These are phyloP conservation scores for Gynochthodes officinalis DNA, from an alignment of 257 asterid species.

Conservation along the genomic window DNA sequence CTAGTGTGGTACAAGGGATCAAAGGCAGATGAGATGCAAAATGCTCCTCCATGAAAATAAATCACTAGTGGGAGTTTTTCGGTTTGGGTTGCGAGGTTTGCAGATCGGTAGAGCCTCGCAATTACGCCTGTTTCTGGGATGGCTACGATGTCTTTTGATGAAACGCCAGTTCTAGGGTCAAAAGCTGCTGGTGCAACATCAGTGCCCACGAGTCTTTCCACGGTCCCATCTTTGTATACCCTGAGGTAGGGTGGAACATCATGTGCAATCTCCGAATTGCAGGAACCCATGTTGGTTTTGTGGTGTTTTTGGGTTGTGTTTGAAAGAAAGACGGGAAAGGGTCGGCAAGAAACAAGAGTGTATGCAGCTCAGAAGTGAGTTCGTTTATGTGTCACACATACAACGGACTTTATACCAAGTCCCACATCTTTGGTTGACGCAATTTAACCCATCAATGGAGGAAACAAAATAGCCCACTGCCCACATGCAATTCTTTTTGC, in stretches of 20 bases:
- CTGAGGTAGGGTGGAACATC: slow-evolving; percentile 58
- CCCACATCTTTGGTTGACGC: not conserved
- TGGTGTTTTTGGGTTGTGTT: not conserved
- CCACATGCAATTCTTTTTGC: not conserved
- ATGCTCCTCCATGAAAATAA: slow-evolving; percentile 85
- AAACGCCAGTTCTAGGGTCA: slow-evolving; percentile 45
- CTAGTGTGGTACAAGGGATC: slow-evolving; percentile 56
- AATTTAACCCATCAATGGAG: not conserved
- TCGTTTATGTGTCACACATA: not conserved
- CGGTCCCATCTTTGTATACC: slow-evolving; percentile 52
- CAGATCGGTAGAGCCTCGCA: slow-evolving; percentile 58
- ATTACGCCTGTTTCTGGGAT: slow-evolving; percentile 38
- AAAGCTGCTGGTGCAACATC: slow-evolving; percentile 39
- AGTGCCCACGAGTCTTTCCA: slow-evolving; percentile 50
- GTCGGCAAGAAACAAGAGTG: not conserved
- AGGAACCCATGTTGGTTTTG: slow-evolving; percentile 39
- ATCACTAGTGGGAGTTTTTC: slow-evolving; percentile 54
- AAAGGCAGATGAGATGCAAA: slow-evolving; percentile 44
- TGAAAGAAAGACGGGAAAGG: not conserved
- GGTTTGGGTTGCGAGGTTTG: not conserved
- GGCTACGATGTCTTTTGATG: slow-evolving; percentile 50
- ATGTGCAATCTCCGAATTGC: slow-evolving; percentile 26
- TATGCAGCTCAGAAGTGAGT: too few species aligned
- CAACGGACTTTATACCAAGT: not conserved
- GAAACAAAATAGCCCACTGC: too few species aligned